Conservation (phyloP, 2,329 filamentous ascomycete genomes). For the Bimuria novae-zelandiae region DNA sequence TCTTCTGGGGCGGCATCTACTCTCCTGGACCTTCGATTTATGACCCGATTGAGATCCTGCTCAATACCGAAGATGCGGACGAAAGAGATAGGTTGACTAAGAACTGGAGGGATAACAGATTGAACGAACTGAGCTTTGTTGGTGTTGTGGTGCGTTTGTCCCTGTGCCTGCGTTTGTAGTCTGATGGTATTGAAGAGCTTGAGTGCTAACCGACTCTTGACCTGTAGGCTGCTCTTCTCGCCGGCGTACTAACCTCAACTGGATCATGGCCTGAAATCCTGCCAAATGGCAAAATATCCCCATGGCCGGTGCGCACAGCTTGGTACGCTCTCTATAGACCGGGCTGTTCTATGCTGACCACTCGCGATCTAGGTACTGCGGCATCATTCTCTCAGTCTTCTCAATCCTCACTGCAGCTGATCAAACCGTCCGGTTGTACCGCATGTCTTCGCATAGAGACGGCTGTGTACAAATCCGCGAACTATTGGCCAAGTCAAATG, state of each 20-base stretch:
- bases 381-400: slow-evolving; percentile 56
- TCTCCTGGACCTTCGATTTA: slow-evolving; percentile 41
- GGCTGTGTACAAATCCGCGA: slow-evolving; percentile 43
- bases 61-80: slow-evolving; percentile 40
- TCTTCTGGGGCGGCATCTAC: slow-evolving; percentile 42
- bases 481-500: slow-evolving; percentile 36
- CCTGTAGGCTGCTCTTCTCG: slow-evolving; percentile 45
- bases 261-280: slow-evolving; percentile 52
- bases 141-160: slow-evolving; percentile 45
- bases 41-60: slow-evolving; percentile 44
- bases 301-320: slow-evolving; percentile 49
- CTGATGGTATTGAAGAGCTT: background rate
- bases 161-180: background rate
- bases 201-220: background rate
- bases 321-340: slow-evolving; percentile 27
- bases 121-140: slow-evolving; percentile 50
- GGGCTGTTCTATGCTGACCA: background rate
- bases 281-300: slow-evolving; percentile 41
- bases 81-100: slow-evolving; percentile 45
- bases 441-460: slow-evolving; percentile 49
- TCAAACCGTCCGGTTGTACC: slow-evolving; percentile 51
- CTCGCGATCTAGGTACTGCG: slow-evolving; percentile 34
- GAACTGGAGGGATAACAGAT: slow-evolving; percentile 47
- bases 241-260: slow-evolving; percentile 49
- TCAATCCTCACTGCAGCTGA: slow-evolving; percentile 53